These are phyloP conservation scores for Aristolochia contorta DNA, from an alignment of 164 flowering plant species.

Conservation along the genomic window DNA sequence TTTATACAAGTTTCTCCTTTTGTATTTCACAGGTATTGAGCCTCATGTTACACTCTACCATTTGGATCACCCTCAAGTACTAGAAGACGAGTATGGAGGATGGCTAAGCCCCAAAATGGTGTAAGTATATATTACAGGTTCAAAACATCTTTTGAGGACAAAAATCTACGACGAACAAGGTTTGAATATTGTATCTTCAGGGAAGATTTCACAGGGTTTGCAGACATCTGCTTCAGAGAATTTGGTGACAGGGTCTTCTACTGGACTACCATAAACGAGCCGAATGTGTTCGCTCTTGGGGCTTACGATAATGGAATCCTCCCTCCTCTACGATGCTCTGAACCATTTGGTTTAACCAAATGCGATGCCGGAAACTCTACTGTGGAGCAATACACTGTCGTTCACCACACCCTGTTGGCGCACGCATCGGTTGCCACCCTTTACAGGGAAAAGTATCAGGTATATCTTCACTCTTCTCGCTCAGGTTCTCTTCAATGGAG, in stretches of 20 bases:
- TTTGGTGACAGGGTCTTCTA: constrained; percentile 43
- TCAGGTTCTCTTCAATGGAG: neutral
- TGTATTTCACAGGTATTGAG: constrained; percentile 14
- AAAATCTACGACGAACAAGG: too few species aligned
- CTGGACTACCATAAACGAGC: constrained; percentile 50
- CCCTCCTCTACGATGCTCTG: constrained; percentile 38
- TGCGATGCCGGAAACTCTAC: constrained; percentile 43
- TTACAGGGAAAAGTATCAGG: constrained; percentile 34
- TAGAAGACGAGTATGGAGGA: constrained; percentile 26
- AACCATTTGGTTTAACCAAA: constrained; percentile 18
- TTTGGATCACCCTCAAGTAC: constrained; percentile 25
- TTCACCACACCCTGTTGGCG: constrained; percentile 33
- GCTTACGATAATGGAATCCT: constrained; percentile 25
- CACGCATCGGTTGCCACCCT: constrained; percentile 37
- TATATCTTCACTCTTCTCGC: neutral
- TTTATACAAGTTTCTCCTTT: neutral
- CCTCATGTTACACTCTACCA: constrained; percentile 23
- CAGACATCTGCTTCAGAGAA: constrained; percentile 13
- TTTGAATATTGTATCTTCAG: neutral
- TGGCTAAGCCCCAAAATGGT: constrained; percentile 24
- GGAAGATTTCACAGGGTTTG: constrained; percentile 10
- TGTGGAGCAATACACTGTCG: constrained; percentile 33
- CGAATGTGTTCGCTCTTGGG: constrained; percentile 19
- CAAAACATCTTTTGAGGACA: too few species aligned
- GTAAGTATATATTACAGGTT: constrained; percentile 3